These are phyloP conservation scores for Luzula sylvatica DNA, from an alignment of 176 grass and related monocot species.

Conservation along the genomic window DNA sequence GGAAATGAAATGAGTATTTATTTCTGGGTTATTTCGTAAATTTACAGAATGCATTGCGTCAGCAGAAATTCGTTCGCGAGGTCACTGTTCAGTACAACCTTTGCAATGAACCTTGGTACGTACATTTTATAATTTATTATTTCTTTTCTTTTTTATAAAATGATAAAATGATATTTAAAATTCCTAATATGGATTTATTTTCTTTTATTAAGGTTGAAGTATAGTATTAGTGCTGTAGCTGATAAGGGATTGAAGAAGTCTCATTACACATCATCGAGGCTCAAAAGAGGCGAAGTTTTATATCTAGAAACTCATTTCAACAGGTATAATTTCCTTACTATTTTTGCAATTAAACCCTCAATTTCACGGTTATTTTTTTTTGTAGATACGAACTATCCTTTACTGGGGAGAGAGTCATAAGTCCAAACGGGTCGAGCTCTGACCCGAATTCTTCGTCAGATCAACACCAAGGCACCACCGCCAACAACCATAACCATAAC, in stretches of 20 bases:
- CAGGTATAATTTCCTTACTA: constrained; percentile 34
- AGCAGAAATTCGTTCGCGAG: constrained; percentile 87
- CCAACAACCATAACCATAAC: constrained; percentile 32
- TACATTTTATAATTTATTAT: constrained; percentile 3
- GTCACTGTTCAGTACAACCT: constrained; percentile 96
- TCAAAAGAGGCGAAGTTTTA: constrained; percentile 95
- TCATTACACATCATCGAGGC: constrained; percentile 73
- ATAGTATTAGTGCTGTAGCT: constrained; percentile 88
- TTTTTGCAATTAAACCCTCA: constrained; percentile 1
- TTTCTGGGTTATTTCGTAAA: constrained; percentile 6
- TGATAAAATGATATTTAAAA: constrained; percentile 2
- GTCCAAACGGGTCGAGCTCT: constrained; percentile 34
- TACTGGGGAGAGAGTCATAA: constrained; percentile 46
- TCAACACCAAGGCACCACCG: not conserved
- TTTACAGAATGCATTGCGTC: constrained; percentile 81
- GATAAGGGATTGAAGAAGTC: constrained; percentile 92
- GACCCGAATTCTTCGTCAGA: not conserved
- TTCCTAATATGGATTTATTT: not conserved
- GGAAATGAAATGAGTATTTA: too few relatives aligned
- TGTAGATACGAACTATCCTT: constrained; percentile 86
- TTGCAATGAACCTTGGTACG: constrained; percentile 92
- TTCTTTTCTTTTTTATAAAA: not conserved
- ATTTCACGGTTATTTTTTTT: not conserved
- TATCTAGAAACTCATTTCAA: constrained; percentile 88
- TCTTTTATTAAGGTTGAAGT: constrained; percentile 68